Base-by-base conservation (phyloP, 2,329 filamentous ascomycete genomes). In the Curvularia spicifera region DNA sequence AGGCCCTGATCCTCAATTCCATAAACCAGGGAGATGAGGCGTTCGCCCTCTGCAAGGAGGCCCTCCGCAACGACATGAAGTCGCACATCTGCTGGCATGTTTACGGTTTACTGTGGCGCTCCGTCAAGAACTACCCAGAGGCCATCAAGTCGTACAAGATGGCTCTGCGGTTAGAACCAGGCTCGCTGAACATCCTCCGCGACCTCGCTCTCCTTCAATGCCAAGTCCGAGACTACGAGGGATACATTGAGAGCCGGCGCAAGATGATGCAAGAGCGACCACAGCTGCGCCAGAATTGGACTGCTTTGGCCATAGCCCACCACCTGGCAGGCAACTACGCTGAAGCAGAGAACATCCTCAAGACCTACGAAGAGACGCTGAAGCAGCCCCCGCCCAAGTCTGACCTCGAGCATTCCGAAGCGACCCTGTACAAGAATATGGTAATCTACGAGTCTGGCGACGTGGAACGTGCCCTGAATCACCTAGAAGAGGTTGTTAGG, bases 71-170 rank as follows among this genome's bases (percentile, higher is more conserved):
- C 71, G 93, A 98, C 77, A 98, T 99, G 93, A 97, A 96, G 82
- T 97, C 93, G 71, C 94, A 98, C 79, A 93, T 99, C 71, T 98
- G 93, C 83, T 99, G 95, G 95, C 96, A 99, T 79, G 95, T 99
- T 60, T 99, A 98, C 77, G 95, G 96, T 31, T 81, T 99, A 67
- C 85, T 99, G 50, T 98, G 96, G 80, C 89, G 94, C 51, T 89
- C 91, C 48, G 90, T 91, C 74, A 98, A 98, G 84, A 98, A 99
- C 80, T 98, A 96, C 71, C 95, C 98, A 78, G 95, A 98, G 81
- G 94, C 96, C 9, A 97, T 97, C 81, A 98, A 98, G 83, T 96
- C 95, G 57, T 99, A 99, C 83, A 96, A 96, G 77, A 97, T 96
- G 78, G 95, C 95, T 15, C 82, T 99, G 69, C 89, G 87, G 75